Evolutionary conservation across 106 monocot genomes (phyloP).

Genomic region (Hemerocallis citrina): DNA sequence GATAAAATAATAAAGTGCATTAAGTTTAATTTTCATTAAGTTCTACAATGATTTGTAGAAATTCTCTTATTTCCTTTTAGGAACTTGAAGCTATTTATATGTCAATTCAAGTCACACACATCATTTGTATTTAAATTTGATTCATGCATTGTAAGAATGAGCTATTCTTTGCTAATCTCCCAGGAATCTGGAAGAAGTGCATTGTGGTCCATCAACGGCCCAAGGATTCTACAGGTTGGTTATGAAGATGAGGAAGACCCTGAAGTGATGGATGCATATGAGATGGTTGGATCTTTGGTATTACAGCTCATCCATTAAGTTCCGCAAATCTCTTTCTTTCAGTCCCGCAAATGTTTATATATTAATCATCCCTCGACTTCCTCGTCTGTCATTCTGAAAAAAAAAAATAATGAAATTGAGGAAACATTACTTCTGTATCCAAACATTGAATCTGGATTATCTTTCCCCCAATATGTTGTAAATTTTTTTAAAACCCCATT

Average conservation of each 20-base stretch:
- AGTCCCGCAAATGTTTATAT: neutral
- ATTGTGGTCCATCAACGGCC: constrained; percentile 89
- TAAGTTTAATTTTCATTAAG: too few relatives aligned
- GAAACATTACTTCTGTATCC: neutral
- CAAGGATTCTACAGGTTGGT: constrained; percentile 84
- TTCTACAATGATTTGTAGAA: too few relatives aligned
- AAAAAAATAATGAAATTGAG: neutral
- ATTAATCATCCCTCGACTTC: neutral
- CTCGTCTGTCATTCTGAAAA: neutral
- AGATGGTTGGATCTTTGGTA: constrained; percentile 94
- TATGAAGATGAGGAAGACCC: constrained; percentile 95
- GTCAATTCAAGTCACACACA: too few relatives aligned
- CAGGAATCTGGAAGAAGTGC: constrained; percentile 81
- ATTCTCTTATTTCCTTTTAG: too few relatives aligned
- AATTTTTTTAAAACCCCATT: neutral
- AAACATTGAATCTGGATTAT: neutral
- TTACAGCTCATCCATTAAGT: constrained; percentile 5
- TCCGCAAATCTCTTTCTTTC: neutral
- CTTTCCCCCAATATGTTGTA: neutral
- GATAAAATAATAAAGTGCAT: too few relatives aligned
- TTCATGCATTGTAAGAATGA: too few relatives aligned
- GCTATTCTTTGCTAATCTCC: too few relatives aligned
- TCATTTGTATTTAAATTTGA: too few relatives aligned
- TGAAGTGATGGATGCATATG: constrained; percentile 94
- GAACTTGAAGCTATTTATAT: too few relatives aligned